Evolutionary conservation across 345 rosid species (phyloP).

Genomic region (Ceriops zippeliana): DNA sequence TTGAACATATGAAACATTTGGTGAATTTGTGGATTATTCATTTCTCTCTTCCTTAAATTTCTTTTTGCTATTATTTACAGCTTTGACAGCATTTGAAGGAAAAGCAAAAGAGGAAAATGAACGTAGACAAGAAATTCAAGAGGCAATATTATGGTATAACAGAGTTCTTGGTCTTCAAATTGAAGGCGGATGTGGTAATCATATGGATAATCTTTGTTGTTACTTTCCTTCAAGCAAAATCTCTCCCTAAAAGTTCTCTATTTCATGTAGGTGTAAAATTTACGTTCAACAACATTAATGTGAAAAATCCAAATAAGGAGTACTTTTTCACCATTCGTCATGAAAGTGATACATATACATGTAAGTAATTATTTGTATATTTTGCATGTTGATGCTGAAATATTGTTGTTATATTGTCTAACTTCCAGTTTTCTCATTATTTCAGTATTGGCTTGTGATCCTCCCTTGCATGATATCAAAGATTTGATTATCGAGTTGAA

Average conservation of each 20-base stretch:
- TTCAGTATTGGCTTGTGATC: constrained; percentile 80
- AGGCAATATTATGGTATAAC: constrained; percentile 82
- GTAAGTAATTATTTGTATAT: constrained; percentile 39
- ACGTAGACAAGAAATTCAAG: constrained; percentile 45
- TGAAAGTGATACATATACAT: constrained; percentile 57
- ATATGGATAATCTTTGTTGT: not conserved
- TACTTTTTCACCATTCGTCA: constrained; percentile 65
- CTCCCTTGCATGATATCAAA: constrained; percentile 45
- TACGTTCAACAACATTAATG: constrained; percentile 55
- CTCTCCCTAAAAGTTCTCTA: constrained; percentile 14
- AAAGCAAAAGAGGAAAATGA: constrained; percentile 39
- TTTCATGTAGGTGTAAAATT: constrained; percentile 71
- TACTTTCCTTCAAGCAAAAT: not conserved
- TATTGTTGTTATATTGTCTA: constrained; percentile 4
- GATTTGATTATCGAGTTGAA: constrained; percentile 73
- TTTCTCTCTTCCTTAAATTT: constrained; percentile 2
- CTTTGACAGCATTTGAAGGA: constrained; percentile 41
- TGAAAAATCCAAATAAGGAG: constrained; percentile 41
- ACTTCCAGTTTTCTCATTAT: constrained; percentile 15
- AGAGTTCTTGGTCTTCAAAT: constrained; percentile 67
- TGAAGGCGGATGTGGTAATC: constrained; percentile 83
- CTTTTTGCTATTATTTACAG: constrained; percentile 26
- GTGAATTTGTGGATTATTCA: constrained; percentile 8
- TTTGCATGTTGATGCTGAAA: not conserved
- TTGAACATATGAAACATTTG: not conserved